A percentile compares a stretch with the other conserved stretches of the same genome.
Conservation (phyloP, 2,329 filamentous ascomycete species). For the Tricladium varicosporioides region DNA sequence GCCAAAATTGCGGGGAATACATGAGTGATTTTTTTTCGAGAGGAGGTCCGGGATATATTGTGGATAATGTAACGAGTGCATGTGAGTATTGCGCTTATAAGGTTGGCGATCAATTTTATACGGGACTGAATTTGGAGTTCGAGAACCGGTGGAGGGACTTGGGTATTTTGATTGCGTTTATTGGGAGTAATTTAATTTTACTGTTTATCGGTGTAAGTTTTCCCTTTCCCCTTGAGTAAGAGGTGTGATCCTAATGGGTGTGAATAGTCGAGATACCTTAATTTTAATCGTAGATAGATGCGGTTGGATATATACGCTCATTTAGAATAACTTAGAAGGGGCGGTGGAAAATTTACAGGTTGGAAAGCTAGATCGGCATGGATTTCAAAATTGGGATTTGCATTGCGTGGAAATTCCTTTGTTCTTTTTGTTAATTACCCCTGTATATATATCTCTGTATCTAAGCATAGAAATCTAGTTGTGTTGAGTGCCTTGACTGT, state of each 20-base stretch:
- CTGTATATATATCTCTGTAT: no score
- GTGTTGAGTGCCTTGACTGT: no score
- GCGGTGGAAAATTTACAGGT: no score
- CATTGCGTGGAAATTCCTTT: no score
- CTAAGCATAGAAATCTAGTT: no score
- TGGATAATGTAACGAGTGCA: constrained; percentile 59
- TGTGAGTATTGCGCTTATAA: constrained; percentile 84
- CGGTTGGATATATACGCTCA: no score
- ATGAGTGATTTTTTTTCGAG: constrained; percentile 67
- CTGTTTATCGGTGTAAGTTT: constrained; percentile 48
- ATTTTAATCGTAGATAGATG: constrained; percentile 43
- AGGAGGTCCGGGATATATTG: constrained; percentile 71
- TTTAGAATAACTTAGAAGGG: no score
- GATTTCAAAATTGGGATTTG: no score
- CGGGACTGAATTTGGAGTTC: constrained; percentile 64
- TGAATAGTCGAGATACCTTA: constrained; percentile 38
- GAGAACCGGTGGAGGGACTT: constrained; percentile 75
- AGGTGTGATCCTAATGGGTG: constrained; percentile 10
- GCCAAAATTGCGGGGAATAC: constrained; percentile 71
- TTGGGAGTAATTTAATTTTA: constrained; percentile 72
- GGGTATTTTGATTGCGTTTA: constrained; percentile 74
- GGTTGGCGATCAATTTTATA: constrained; percentile 78
- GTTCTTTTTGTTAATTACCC: no score
- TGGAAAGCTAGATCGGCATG: no score
- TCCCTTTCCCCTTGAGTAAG: background rate